Evolutionary conservation across 306 rosid genomes (phyloP), one percentile per base, ranked within the genome.

Genomic region (Dryas alaskensis): DNA sequence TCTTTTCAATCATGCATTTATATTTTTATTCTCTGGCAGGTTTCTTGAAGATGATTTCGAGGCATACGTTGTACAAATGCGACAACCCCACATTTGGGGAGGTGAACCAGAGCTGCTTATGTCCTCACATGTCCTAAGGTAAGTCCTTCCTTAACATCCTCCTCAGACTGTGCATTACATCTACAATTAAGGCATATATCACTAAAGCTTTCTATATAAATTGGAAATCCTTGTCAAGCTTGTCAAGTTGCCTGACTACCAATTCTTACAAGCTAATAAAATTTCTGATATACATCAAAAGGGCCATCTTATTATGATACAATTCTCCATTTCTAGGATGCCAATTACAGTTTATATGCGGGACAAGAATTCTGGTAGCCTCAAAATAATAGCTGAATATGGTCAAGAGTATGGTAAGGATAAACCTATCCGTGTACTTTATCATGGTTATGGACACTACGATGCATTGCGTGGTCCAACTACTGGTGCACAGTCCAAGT

Each of bases 91-190:
- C 65, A 78, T 49, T 16, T 89, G 96, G 97, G 97, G 97, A 54
- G 97, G 98, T 58, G 97, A 90, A 78, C 98, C 97, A 42, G 97
- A 93, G 83, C 82, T 93, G 84, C 90, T 90, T 37, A 90, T 89
- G 97, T 82, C 88, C 68, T 84, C 96, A 4, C 97, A 93, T 78
- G 93, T 89, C 73, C 79, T 90, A 69, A 73, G 49, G 98, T 93
- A 89, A 78, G 72, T 77, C 69, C 31, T 42, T 44, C 54, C 66
- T 27, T 57, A 19, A 40, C 46, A 61, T 31, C 48, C 17, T 63
- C 66, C 7, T 52, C 46, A 60, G 12, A 60, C 45, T 12, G 3
- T 12, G 7, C 45, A 31, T 37, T 8, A 45, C 6, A 1, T 31
- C 37, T 31, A 31, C 37, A 31, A 2, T 31, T 31, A 2, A 2